Conservation (phyloP, 2,329 filamentous ascomycete species). For the Scleromitrula shiraiana region DNA sequence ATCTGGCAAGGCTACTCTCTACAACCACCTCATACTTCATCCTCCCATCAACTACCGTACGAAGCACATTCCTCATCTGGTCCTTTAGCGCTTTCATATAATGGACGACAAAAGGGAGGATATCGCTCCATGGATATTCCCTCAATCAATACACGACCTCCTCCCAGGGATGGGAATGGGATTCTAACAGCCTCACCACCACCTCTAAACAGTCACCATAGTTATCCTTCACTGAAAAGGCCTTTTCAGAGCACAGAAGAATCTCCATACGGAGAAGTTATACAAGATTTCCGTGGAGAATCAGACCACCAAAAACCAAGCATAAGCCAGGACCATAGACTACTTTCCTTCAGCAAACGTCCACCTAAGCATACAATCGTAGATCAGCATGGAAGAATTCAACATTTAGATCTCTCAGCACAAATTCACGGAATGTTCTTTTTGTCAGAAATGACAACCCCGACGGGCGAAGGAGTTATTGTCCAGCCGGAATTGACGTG, state of each 20-base stretch:
- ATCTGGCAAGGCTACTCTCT: slow-evolving; percentile 29
- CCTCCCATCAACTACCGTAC: slow-evolving; percentile 21
- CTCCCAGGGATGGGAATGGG: slow-evolving; percentile 18
- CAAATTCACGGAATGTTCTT: slow-evolving; percentile 89
- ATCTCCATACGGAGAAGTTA: slow-evolving; percentile 22
- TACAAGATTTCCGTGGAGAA: slow-evolving; percentile 28
- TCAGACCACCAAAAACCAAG: slow-evolving; percentile 24
- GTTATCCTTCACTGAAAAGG: slow-evolving; percentile 29
- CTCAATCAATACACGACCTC: slow-evolving; percentile 20
- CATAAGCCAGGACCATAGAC: slow-evolving; percentile 29
- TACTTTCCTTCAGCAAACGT: slow-evolving; percentile 28
- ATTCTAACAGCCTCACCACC: slow-evolving; percentile 25
- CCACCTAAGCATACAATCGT: slow-evolving; percentile 38
- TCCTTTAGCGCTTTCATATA: slow-evolving; percentile 20
- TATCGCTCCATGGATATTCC: slow-evolving; percentile 29
- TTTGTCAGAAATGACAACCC: slow-evolving; percentile 51
- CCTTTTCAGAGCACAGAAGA: slow-evolving; percentile 24
- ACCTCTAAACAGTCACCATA: slow-evolving; percentile 25
- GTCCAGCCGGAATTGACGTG: slow-evolving; percentile 79
- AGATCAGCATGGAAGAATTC: slow-evolving; percentile 41
- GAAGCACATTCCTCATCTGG: slow-evolving; percentile 22
- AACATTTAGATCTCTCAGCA: slow-evolving; percentile 46
- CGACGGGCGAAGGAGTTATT: slow-evolving; percentile 43
- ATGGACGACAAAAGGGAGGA: slow-evolving; percentile 22
- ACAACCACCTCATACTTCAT: slow-evolving; percentile 18